A percentile compares a stretch with the other conserved stretches of the same genome.
Conservation (phyloP, 202 grass and related monocot species). For the Miscanthus sacchariflorus region DNA sequence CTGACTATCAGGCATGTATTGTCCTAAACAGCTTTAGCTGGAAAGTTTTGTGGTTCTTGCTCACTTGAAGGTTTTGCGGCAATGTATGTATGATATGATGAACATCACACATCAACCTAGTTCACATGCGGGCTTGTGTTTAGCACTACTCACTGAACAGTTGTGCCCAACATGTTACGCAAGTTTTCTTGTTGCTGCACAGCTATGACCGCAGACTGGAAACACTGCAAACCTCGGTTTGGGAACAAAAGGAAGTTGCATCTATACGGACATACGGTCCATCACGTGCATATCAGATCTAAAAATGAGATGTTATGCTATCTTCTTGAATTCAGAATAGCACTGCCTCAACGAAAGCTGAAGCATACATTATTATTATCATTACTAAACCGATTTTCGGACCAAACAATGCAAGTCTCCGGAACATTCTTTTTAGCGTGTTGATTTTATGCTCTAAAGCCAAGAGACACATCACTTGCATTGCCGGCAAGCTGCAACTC, state of each 20-base stretch:
- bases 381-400: neutral
- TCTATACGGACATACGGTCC: neutral
- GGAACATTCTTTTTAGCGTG: neutral
- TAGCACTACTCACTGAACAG: no score
- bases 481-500: neutral
- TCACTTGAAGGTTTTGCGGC: neutral
- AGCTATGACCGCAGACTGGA: neutral
- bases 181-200: neutral
- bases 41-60: neutral
- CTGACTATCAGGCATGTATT: conserved; percentile 80
- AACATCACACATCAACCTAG: no score
- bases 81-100: neutral
- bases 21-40: conserved; percentile 11
- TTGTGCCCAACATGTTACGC: neutral
- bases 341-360: neutral
- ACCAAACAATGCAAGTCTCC: neutral
- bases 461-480: neutral
- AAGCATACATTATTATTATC: neutral
- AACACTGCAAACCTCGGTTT: neutral
- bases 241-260: neutral
- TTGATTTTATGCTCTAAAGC: neutral
- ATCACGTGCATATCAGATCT: neutral
- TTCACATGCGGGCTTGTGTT: no score
- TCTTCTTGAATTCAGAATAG: neutral
- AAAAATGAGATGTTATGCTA: neutral